Conservation (phyloP, 768 basidiomycete genomes). For the Ramaria rubella region DNA sequence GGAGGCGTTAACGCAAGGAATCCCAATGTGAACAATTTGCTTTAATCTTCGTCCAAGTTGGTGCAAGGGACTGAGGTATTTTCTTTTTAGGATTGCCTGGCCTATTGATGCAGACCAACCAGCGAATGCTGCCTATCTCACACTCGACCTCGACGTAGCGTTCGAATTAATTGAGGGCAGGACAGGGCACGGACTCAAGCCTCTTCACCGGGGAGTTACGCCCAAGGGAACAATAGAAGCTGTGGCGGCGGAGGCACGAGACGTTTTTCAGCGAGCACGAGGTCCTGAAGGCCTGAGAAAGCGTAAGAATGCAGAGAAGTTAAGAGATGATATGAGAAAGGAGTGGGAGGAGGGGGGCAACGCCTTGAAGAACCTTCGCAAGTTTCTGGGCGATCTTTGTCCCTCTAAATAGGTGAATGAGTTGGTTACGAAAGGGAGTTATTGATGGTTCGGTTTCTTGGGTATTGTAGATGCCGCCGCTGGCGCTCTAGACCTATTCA, state of each 20-base stretch:
- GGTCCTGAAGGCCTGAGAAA: constrained; percentile 18
- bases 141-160: constrained; percentile 13
- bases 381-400: not conserved
- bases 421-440: no score
- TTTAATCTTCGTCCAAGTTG: not conserved
- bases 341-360: constrained; percentile 14
- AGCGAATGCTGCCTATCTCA: constrained; percentile 18
- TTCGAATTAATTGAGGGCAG: constrained; percentile 20
- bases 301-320: constrained; percentile 13
- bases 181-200: constrained; percentile 13
- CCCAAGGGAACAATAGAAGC: constrained; percentile 17
- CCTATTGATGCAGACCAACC: constrained; percentile 22
- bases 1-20: constrained; percentile 19
- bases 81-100: constrained; percentile 20
- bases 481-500: no score
- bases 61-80: no score
- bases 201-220: constrained; percentile 14
- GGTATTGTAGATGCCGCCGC: no score
- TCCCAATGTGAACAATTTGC: constrained; percentile 16
- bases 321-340: not conserved
- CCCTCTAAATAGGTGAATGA: no score
- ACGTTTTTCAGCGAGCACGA: constrained; percentile 14
- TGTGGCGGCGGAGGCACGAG: constrained; percentile 11
- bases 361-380: not conserved
- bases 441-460: no score